phyloP scores from a whole-genome alignment of 2,329 filamentous ascomycete species.

The Arachnomyces sp. region DNA sequence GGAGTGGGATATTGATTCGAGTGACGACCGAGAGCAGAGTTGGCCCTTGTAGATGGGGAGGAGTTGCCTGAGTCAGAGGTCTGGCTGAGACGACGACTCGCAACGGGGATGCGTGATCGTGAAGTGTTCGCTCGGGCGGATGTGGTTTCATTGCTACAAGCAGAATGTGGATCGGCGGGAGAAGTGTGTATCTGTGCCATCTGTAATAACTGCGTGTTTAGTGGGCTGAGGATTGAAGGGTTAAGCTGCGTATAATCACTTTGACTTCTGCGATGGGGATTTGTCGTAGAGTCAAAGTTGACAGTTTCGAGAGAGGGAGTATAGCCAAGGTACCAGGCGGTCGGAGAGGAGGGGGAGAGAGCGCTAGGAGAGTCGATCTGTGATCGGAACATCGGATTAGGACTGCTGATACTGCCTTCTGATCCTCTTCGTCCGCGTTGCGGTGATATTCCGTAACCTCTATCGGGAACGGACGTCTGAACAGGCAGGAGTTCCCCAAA shows the following conservation, averaged over 20 bases:
- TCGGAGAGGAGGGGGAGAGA: conserved; percentile 56
- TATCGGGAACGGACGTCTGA: conserved; percentile 45
- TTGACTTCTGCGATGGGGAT: conserved; percentile 32
- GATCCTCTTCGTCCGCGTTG: conserved; percentile 56
- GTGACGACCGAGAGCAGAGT: conserved; percentile 25
- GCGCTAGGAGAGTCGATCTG: conserved; percentile 33
- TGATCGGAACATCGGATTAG: conserved; percentile 37
- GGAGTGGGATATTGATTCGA: conserved; percentile 25
- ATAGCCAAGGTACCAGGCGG: conserved; percentile 55
- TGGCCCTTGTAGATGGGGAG: conserved; percentile 25
- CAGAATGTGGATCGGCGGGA: conserved; percentile 6
- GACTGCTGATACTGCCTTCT: conserved; percentile 59
- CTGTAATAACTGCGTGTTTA: conserved; percentile 21
- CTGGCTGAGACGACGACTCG: conserved; percentile 32
- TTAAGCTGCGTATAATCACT: conserved; percentile 49
- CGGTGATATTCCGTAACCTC: conserved; percentile 52
- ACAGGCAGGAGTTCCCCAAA: conserved; percentile 69
- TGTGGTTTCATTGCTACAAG: conserved; percentile 4
- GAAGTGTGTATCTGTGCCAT: not conserved
- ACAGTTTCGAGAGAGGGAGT: conserved; percentile 38
- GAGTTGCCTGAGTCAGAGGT: conserved; percentile 36
- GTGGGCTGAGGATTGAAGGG: conserved; percentile 22
- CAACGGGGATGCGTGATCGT: conserved; percentile 40
- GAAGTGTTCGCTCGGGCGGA: conserved; percentile 19
- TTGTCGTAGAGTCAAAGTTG: conserved; percentile 18